phyloP scores from a whole-genome alignment of 305 asterid genomes.

The Nicotiana rustica region DNA sequence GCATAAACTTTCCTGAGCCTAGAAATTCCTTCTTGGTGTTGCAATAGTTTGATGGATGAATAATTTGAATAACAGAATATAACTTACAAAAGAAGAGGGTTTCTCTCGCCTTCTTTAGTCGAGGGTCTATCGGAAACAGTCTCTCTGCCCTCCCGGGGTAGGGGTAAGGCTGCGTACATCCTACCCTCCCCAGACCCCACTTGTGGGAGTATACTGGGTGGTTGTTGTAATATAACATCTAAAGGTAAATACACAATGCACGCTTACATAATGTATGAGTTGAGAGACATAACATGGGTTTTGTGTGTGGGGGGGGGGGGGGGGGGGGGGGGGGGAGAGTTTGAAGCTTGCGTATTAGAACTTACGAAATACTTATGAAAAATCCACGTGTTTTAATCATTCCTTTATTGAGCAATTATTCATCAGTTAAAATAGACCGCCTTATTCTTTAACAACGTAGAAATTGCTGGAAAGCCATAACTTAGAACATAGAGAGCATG shows the following conservation, averaged over 20 bases:
- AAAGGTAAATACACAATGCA: neutral
- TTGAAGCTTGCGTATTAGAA: conserved; percentile 2
- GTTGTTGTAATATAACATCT: neutral
- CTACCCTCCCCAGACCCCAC: too few relatives aligned
- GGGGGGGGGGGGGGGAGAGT: neutral
- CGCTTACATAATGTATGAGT: neutral
- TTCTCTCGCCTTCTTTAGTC: too few relatives aligned
- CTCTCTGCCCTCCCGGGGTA: too few relatives aligned
- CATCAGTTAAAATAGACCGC: conserved; percentile 39
- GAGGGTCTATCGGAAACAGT: too few relatives aligned
- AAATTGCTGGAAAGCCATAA: conserved; percentile 38
- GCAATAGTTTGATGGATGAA: conserved; percentile 35
- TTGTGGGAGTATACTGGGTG: too few relatives aligned
- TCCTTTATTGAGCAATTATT: conserved; percentile 51
- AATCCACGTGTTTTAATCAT: conserved; percentile 33
- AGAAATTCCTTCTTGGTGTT: conserved; percentile 1
- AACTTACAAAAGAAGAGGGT: too few relatives aligned
- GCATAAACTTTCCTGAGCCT: conserved; percentile 1
- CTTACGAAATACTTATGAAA: neutral
- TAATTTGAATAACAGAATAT: neutral
- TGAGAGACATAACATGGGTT: neutral
- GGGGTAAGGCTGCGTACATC: too few relatives aligned
- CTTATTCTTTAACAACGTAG: conserved; percentile 48
- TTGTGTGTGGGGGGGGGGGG: neutral
- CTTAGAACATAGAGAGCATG: conserved; percentile 58